Base-by-base conservation (phyloP, 495 filamentous ascomycete species). In the Aspergillus hancockii region DNA sequence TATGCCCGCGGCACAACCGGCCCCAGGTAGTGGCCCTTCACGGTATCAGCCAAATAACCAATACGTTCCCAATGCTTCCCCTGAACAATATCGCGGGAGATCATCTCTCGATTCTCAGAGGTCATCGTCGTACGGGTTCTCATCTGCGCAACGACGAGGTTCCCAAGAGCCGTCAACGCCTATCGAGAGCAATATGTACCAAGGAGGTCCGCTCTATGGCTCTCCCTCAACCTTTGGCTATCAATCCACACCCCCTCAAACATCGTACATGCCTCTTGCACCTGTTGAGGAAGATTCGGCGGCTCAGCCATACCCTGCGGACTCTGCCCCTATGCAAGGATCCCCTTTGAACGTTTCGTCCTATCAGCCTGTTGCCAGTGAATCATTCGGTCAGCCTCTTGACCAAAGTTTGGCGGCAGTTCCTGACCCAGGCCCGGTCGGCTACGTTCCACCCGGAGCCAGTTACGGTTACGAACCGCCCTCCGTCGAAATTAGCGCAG, bases 11-110 rank as follows among this genome's bases (percentile, higher is more conserved):
- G 68, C 68, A 12, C 71, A 72, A 53, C 68, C 71, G 5, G 66
- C 72, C 43, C 64, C 80, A n/a, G 60, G 73, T 19, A 65, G 75
- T 54, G 74, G 75, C 13, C 73, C 77, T 30, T 89, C 88, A 25
- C 81, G 83, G 52, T 91, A 92, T 72, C 83, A 88, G 36, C 88
- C 89, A 25, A 71, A 70, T 10, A 73, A 66, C 32, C 78, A 77
- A 31, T 78, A 81, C 61, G 79, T 76, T 1, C 77, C 79, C 7
- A 75, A 67, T 47, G 76, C 73, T 0, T 83, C 81, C 3, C 75
- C 79, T 22, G 81, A 83, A 55, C 78, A 81, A 25, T 67, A 69
- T 18, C 74, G 74, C 22, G 69, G 75, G 21, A 69, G 76, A 52
- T 73, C 75, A 25, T 81, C 76, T 3, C 63, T 81, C 49, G 79